Percentiles rank a stretch among this genome's conserved stretches.
phyloP scores from a whole-genome alignment of 371 early-diverging fungal species.

The Gilbertella persicaria region DNA sequence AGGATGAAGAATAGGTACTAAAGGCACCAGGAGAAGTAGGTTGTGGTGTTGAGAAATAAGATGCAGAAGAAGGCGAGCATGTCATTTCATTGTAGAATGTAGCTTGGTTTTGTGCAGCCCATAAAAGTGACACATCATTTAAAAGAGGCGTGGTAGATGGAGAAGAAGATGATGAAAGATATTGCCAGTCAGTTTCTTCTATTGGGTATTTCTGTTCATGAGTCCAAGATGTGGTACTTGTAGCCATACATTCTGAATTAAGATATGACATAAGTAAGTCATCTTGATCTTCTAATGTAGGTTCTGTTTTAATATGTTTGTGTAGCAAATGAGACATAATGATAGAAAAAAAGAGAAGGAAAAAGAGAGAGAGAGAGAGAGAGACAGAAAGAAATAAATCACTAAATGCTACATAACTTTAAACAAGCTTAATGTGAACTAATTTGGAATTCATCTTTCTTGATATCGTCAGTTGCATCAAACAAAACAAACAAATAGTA shows the following conservation, averaged over 20 bases:
- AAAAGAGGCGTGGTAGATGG: conserved; percentile 22
- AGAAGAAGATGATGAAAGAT: conserved; percentile 18
- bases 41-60: conserved; percentile 10
- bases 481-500: too few relatives aligned
- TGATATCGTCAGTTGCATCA: too few relatives aligned
- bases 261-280: conserved; percentile 46
- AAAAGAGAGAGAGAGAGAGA: conserved; percentile 8
- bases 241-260: conserved; percentile 38
- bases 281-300: conserved; percentile 31
- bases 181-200: background rate
- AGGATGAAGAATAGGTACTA: conserved; percentile 19
- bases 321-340: conserved; percentile 8
- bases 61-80: conserved; percentile 15
- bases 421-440: background rate
- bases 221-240: conserved; percentile 20
- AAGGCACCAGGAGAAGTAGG: background rate
- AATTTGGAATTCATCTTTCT: background rate
- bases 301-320: conserved; percentile 32
- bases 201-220: background rate
- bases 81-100: background rate
- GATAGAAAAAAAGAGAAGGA: background rate
- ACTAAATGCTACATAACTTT: background rate
- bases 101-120: background rate
- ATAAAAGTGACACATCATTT: conserved; percentile 3
- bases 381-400: background rate